Conservation (phyloP, 2,329 filamentous ascomycete species). For the Onygenales sp. region DNA sequence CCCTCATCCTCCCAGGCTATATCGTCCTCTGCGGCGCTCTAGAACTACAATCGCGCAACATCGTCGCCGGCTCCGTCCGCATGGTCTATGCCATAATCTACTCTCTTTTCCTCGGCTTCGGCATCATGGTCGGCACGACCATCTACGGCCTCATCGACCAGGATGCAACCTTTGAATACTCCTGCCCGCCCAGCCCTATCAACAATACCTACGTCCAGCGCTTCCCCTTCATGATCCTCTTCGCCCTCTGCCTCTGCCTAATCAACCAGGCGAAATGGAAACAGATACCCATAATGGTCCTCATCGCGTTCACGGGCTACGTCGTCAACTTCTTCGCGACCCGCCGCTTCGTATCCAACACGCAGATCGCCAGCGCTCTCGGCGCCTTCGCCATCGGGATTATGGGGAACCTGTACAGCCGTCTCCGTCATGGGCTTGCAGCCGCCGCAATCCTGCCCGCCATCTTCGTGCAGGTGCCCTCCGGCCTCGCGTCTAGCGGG, state of each 20-base stretch:
- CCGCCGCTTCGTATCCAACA: slow-evolving; percentile 56
- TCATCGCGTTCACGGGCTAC: slow-evolving; percentile 66
- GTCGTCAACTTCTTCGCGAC: slow-evolving; percentile 65
- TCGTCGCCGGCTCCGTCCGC: slow-evolving; percentile 62
- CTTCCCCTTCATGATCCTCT: slow-evolving; percentile 65
- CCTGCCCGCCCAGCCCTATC: slow-evolving; percentile 40
- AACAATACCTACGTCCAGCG: slow-evolving; percentile 40
- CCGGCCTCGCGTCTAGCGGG: slow-evolving; percentile 49
- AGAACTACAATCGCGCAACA: slow-evolving; percentile 59
- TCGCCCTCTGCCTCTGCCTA: slow-evolving; percentile 64
- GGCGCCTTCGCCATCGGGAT: slow-evolving; percentile 69
- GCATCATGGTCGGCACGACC: slow-evolving; percentile 57
- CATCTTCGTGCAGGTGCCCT: slow-evolving; percentile 64
- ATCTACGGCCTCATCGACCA: slow-evolving; percentile 54
- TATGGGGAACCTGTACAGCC: slow-evolving; percentile 68
- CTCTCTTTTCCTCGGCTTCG: slow-evolving; percentile 62
- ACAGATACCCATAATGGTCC: slow-evolving; percentile 65
- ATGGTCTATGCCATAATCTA: slow-evolving; percentile 70
- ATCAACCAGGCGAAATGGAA: slow-evolving; percentile 76
- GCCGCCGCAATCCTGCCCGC: slow-evolving; percentile 78
- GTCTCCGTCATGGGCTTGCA: slow-evolving; percentile 64
- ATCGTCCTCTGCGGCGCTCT: slow-evolving; percentile 52
- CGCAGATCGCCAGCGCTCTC: slow-evolving; percentile 67
- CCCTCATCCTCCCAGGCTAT: slow-evolving; percentile 63
- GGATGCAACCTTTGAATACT: slow-evolving; percentile 41